phyloP scores from a whole-genome alignment of 129 eudicot species.

The Pseudognaphalium luteoalbum region DNA sequence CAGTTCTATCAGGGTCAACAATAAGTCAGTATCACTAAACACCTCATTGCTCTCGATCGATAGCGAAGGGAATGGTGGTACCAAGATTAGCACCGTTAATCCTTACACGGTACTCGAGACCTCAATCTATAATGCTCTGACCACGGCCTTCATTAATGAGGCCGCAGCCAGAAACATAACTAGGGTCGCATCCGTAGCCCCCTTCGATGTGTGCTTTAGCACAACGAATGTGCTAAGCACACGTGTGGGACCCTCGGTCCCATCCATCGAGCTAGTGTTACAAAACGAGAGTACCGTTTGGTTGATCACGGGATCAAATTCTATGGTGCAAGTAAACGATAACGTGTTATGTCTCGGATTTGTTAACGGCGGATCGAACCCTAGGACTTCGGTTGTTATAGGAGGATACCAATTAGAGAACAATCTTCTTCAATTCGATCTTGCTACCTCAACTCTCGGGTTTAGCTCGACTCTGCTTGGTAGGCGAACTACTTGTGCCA shows the following conservation, averaged over 20 bases:
- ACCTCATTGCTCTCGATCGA: conserved; percentile 44
- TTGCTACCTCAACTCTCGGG: conserved; percentile 55
- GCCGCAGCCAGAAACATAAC: conserved; percentile 39
- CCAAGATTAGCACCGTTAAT: conserved; percentile 62
- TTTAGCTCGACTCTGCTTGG: conserved; percentile 53
- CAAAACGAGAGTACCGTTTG: conserved; percentile 38
- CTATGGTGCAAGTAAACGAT: conserved; percentile 57
- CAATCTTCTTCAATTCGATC: conserved; percentile 67
- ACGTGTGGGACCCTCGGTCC: conserved; percentile 51
- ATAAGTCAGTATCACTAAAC: conserved; percentile 41
- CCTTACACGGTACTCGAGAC: conserved; percentile 59
- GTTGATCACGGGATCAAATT: conserved; percentile 55
- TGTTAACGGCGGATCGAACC: conserved; percentile 46
- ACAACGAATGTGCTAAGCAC: conserved; percentile 34
- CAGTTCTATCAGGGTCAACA: conserved; percentile 45
- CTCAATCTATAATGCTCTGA: conserved; percentile 44
- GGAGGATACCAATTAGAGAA: conserved; percentile 71
- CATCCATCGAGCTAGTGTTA: conserved; percentile 52
- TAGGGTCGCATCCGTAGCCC: conserved; percentile 43
- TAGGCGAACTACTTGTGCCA: conserved; percentile 54
- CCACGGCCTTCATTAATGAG: conserved; percentile 33
- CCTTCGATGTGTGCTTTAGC: conserved; percentile 50
- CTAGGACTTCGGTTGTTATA: conserved; percentile 58
- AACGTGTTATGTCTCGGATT: conserved; percentile 53
- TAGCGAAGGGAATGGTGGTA: conserved; percentile 57